Base-by-base conservation (phyloP, 2,329 filamentous ascomycete genomes). In the Arthroderma sp. region DNA sequence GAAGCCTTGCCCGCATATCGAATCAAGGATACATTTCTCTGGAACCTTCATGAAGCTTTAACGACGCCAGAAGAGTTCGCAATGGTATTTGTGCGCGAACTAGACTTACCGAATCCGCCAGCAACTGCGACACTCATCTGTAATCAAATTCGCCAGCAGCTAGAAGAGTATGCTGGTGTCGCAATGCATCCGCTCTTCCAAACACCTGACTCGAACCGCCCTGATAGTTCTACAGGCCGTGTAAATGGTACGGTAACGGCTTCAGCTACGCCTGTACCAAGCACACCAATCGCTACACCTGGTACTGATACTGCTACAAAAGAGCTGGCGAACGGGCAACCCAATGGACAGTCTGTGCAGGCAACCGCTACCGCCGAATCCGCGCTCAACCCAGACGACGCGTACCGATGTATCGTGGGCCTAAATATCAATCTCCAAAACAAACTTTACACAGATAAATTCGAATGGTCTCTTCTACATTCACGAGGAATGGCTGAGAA, bases 41-140 rank as follows among this genome's bases (percentile, higher is more conserved):
- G 91, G 91, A 98, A 98, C 57, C 73, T 98, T 9, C 89, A 96
- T 65, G 91, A 98, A 68, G 84, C 86, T 0, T 71, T 95, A 47
- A 84, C 88, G 42, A 98, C 91, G 0, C 94, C 91, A 1, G 91
- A 98, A 58, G 84, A 94, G 58, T 98, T 96, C 60, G 91, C 91
- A n/a, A 77, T 83, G 54, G 80, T 76, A 1, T 78, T 96, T 53
- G 88, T 94, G 1, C 86, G 94, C 52, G 91, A 98, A 60, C 74
- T 98, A 36, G 91, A 98, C 60, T 75, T 98, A 36, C 89, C 89
- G 3, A 82, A 85, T 49, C 75, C 82, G 42, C 72, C 73, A 10
- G 65, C 70, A 9, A 75, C 87, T 54, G 80, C 86, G 7, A 72
- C 77, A 49, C 82, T 89, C 52, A 93, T 98, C 57, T 88, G 87